Base-by-base conservation (phyloP, 2,329 filamentous ascomycete species). In the Claviceps capensis region DNA sequence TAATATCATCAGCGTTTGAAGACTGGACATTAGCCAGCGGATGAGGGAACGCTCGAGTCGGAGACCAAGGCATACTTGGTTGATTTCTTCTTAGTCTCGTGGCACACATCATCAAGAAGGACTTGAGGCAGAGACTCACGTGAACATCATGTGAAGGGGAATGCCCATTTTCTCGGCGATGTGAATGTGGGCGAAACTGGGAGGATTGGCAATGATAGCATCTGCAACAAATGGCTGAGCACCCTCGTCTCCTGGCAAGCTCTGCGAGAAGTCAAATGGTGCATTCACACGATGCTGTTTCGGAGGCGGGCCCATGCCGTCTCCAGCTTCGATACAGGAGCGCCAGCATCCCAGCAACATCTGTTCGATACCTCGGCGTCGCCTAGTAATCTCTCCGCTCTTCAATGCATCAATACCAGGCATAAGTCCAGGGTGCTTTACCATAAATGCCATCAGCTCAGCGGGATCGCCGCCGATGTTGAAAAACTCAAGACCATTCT, bases 11-110 rank as follows among this genome's bases (percentile, higher is more conserved):
- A 1, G 85, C 84, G 58, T 88, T 88, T 0, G 83, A 81, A 1
- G 81, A 81, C 56, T 86, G 78, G 52, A 95, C 83, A 57, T 93
- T 91, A 0, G 88, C 88, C 23, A 95, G 72, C 0, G 89, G 89
- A 60, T 95, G 89, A 0, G 88, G 86, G 58, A 95, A 95, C 0
- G 85, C 79, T 62, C 87, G 82, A 0, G 89, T 95, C 0, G 88
- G 84, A 1, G 86, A 86, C 84, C 88, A 95, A 0, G 89, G 89
- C 88, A 95, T 95, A 1, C 85, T 93, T 65, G 83, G 81, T 23
- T 13, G 19, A 19, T n/a, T 14, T 16, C 47, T 34, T 44, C 16
- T 7, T 23, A 51, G 46, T 44, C 19, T 11, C 3, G 19, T n/a
- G 17, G 13, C 49, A 40, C n/a, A n/a, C 8, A 2, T 30, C 26